Conservation (phyloP, 768 basidiomycete species). For the Hericium coralloides region DNA sequence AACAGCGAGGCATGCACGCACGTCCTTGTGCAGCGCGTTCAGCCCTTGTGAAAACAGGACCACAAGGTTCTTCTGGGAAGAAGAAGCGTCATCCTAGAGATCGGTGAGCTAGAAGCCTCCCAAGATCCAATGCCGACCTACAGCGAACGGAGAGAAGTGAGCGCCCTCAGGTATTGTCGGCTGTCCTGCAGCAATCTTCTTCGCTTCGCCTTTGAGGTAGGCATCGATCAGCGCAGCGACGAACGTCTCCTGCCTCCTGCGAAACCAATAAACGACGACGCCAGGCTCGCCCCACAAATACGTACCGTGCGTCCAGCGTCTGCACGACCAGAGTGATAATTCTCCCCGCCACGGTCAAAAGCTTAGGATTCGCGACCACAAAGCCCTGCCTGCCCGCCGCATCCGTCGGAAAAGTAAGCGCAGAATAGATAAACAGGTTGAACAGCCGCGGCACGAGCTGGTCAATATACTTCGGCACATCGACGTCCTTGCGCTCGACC, state of each 20-base stretch:
- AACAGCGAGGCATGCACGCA: conserved; percentile 17
- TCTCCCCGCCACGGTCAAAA: conserved; percentile 54
- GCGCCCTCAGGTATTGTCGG: conserved; percentile 34
- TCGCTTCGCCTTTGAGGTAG: conserved; percentile 44
- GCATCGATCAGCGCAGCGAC: conserved; percentile 41
- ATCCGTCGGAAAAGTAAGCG: conserved; percentile 15
- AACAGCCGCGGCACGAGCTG: conserved; percentile 64
- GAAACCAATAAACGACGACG: background rate
- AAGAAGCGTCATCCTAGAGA: conserved; percentile 34
- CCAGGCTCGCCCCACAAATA: conserved; percentile 7
- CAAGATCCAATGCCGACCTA: conserved; percentile 19
- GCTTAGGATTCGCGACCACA: conserved; percentile 36
- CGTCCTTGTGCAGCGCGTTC: conserved; percentile 59
- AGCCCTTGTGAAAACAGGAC: conserved; percentile 59
- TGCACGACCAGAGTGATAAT: conserved; percentile 64
- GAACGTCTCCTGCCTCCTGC: conserved; percentile 61
- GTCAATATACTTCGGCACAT: conserved; percentile 77
- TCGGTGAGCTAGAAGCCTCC: background rate
- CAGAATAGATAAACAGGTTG: conserved; percentile 45
- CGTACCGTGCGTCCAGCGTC: conserved; percentile 57
- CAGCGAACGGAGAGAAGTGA: conserved; percentile 44
- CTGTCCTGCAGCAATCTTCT: conserved; percentile 45
- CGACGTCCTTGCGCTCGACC: conserved; percentile 39
- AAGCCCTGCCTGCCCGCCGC: conserved; percentile 8
- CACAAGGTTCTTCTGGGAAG: conserved; percentile 53